Base-by-base conservation (phyloP, 176 grass and related monocot genomes). In the Bolboschoenus planiculmis region DNA sequence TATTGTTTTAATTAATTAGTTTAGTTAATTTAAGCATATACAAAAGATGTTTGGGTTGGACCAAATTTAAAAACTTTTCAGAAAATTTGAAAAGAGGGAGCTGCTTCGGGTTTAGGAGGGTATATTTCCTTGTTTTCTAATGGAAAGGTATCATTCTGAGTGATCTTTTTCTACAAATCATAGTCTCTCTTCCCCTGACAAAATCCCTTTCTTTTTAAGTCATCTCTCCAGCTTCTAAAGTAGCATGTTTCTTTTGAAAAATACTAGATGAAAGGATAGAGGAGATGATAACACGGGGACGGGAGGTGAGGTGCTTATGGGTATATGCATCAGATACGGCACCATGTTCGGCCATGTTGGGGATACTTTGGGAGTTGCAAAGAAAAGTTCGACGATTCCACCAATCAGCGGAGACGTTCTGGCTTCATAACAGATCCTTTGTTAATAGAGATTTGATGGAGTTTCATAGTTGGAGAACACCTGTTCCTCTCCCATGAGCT, bases 351-450 rank as follows among this genome's bases (percentile, higher is more conserved):
- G 95, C 95, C 13, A 98, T 98, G 95, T 26, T 77, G 16, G 92
- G 82, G 30, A 93, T 98, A 87, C 42, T 95, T 55, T 95, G 90
- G 85, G 96, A 98, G 74, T 90, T 98, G 43, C 87, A 91, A 61
- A 93, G 82, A 83, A 98, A 98, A 53, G 86, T 87, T n/a, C 84
- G 92, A 74, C 81, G 57, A 58, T 97, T 97, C 73, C 95, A 94
- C 79, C 95, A 95, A 39, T 97, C 92, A 0, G 39, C 85, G 0
- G 88, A 97, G 80, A 97, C 95, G 0, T 97, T 97, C 83, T 97
- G 95, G 95, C 90, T 97, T 76, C 92, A 98, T 59, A 93, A 98
- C 53, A 78, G 82, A 46, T 88, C 90, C 11, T 66, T 98, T 55
- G 87, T 98, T 62, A 98, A 91, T 47, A 85, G 95, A 90, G 90